Percentiles rank a stretch among this genome's conserved stretches.
phyloP scores from a whole-genome alignment of 169 alveolate species.

The Plasmodium relictum region DNA sequence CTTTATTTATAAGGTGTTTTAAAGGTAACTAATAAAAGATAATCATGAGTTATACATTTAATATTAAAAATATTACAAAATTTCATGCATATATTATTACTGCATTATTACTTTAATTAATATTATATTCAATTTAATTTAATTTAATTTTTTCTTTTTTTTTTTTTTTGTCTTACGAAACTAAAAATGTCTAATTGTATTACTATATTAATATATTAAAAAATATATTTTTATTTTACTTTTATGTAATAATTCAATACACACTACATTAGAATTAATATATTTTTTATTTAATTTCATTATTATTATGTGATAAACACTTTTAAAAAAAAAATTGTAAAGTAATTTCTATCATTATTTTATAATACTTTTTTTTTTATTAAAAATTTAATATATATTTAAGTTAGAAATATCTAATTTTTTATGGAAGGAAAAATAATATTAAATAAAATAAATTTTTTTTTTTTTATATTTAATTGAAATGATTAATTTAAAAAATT shows the following conservation, averaged over 20 bases:
- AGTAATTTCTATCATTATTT: too few relatives aligned
- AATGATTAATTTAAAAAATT: conserved; percentile 45
- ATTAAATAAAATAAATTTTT: too few relatives aligned
- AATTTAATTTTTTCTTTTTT: neutral
- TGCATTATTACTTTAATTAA: too few relatives aligned
- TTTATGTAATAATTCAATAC: neutral
- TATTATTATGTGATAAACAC: too few relatives aligned
- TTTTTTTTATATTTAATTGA: neutral
- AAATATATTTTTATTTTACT: neutral
- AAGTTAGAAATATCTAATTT: neutral
- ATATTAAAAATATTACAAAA: neutral
- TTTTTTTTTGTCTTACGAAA: conserved; percentile 18
- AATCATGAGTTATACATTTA: neutral
- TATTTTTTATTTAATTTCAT: too few relatives aligned
- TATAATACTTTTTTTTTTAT: too few relatives aligned
- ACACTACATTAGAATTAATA: neutral
- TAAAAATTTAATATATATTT: neutral
- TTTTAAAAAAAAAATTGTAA: too few relatives aligned
- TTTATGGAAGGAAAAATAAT: neutral
- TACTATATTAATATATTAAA: neutral
- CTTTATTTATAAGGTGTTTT: neutral
- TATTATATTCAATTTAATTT: too few relatives aligned
- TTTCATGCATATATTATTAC: neutral
- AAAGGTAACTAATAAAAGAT: conserved; percentile 8
- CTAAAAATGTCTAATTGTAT: neutral